Evolutionary conservation across 2,329 filamentous ascomycete genomes (phyloP), one percentile per base, ranked within the genome.

Genomic region (Penicillium rolfsii): DNA sequence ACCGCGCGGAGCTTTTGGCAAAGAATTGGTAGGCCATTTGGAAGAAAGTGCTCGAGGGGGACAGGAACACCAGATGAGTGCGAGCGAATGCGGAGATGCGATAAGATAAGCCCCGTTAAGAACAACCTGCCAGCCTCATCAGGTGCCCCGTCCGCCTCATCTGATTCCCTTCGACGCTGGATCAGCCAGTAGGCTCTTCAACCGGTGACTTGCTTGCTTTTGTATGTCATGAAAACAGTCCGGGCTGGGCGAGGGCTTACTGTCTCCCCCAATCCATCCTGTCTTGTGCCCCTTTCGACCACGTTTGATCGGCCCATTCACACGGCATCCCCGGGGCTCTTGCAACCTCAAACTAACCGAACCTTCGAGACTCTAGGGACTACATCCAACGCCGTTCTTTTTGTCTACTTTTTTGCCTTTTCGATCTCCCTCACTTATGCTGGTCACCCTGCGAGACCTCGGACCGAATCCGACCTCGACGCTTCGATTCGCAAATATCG

Each of bases 21-120:
- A 77, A 77, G 59, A 77, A 71, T 57, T 77, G 74, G 55, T 76
- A 75, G 24, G 74, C 73, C 76, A 77, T 77, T 22, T 43, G 24
- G 33, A 9, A 12, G 33, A 22, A 52, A 46, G 22, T 16, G 30
- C 48, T 56, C 49, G 6, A 60, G 30, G 45, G n/a, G 48, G n/a
- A 53, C 54, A 57, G 26, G 24, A 30, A 48, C 24, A 48, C 14
- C 19, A 58, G 58, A 57, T 43, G 50, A 56, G 28, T 61, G 50
- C 57, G 57, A 52, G 59, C 57, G 63, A 70, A 69, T 69, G 73
- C 71, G 73, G 73, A 75, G 73, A 73, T 73, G 64, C 67, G 72
- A 75, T 75, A 75, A 75, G 66, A 70, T 68, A 69, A 67, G 64
- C 46, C 59, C 38, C 49, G 57, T 59, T 53, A 36, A 53, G 65